phyloP scores from a whole-genome alignment of 2,329 filamentous ascomycete species.

The Pezicula rhizophila region DNA sequence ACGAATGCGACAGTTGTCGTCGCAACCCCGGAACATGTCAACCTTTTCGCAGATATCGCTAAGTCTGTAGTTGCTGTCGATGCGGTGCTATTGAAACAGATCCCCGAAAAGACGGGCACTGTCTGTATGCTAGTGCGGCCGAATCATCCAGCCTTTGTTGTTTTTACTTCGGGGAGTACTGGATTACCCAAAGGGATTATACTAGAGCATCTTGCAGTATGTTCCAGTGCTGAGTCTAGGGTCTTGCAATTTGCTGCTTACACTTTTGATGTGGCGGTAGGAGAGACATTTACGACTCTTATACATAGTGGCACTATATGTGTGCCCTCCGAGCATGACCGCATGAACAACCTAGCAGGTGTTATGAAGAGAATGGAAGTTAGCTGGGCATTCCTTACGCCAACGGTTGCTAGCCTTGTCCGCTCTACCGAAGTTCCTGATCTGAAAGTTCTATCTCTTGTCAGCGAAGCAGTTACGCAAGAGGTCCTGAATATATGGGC shows the following conservation, averaged over 20 bases:
- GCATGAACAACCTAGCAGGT: conserved; percentile 3
- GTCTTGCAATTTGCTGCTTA: conserved; percentile 7
- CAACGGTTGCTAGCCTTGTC: conserved; percentile 3
- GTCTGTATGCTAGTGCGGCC: too few relatives aligned
- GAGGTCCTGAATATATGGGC: conserved; percentile 25
- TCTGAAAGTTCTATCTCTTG: conserved; percentile 5
- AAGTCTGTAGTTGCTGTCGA: too few relatives aligned
- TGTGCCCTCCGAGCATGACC: conserved; percentile 10
- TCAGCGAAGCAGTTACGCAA: conserved; percentile 50
- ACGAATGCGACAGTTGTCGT: too few relatives aligned
- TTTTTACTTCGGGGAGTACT: conserved; percentile 1
- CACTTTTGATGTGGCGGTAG: conserved; percentile 6
- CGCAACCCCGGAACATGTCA: too few relatives aligned
- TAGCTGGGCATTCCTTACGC: conserved; percentile 6
- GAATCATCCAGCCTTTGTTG: not conserved
- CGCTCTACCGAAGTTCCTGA: conserved; percentile 9
- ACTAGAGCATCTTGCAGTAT: not conserved
- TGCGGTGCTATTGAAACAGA: too few relatives aligned
- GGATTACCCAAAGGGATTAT: not conserved
- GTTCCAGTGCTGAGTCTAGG: not conserved
- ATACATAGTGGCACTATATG: conserved; percentile 9
- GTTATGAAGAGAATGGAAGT: conserved; percentile 2
- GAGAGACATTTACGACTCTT: conserved; percentile 9
- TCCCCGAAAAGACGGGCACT: too few relatives aligned
- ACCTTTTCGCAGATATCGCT: too few relatives aligned